Base-by-base conservation (phyloP, 2,329 filamentous ascomycete genomes). In the Cryphonectria carpinicola region DNA sequence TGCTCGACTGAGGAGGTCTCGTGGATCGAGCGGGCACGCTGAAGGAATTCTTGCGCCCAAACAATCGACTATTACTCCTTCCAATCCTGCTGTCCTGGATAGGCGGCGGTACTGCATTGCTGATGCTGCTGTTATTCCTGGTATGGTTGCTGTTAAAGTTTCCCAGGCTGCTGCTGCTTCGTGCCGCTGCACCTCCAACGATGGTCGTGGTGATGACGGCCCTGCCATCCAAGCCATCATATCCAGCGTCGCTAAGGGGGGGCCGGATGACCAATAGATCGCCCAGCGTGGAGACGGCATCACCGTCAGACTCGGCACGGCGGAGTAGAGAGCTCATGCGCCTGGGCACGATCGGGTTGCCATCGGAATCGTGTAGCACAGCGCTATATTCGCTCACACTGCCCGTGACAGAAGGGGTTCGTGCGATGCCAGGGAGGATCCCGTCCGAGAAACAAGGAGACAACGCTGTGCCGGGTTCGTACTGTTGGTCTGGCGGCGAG, bases 31-130 rank as follows among this genome's bases (percentile, higher is more conserved):
- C 71, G 10, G 71, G 69, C 22, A 72, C 58, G 22, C 60, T 71
- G 43, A 71, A 72, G 3, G 71, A 72, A 52, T 66, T 68, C 22
- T 58, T 68, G n/a, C 69, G 69, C 17, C 69, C 66, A 49, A 71
- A 72, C 11, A 72, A 39, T 4, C 71, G 63, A 46, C 56, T 65
- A 7, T 22, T 58, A 28, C 68, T 68, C 54, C 49, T 43, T 19
- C 43, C 61, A 4, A 43, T 25, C 60, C 68, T 66, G 25, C 19
- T 43, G 17, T 49, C 68, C n/a, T 11, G 61, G 39, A 46, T 58
- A 0, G 66, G 41, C 5, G 68, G 66, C 54, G 68, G 54, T 19
- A 5, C 56, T 35, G 41, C 41, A 13, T n/a, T 28, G 37, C 39
- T 52, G 3, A n/a, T 10, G 46, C 46, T 49, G 41, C 32, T 37